phyloP scores from a whole-genome alignment of 2,329 filamentous ascomycete species.

The Fusarium gaditjirri region DNA sequence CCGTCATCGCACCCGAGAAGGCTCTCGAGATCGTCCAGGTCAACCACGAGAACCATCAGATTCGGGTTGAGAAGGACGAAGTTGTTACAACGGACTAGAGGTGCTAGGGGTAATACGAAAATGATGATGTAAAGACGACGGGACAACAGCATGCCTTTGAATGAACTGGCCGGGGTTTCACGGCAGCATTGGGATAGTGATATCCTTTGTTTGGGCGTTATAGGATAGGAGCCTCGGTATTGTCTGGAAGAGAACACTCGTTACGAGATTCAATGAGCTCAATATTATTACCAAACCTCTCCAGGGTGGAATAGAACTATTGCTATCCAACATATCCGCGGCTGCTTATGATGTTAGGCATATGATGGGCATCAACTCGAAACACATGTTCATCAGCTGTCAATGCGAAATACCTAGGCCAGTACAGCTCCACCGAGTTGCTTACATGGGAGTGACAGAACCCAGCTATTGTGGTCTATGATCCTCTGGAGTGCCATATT shows the following conservation, averaged over 20 bases:
- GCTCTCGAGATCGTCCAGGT: constrained; percentile 74
- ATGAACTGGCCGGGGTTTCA: constrained; percentile 7
- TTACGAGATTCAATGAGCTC: constrained; percentile 13
- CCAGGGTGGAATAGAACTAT: neutral
- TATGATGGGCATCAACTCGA: neutral
- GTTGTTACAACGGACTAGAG: constrained; percentile 61
- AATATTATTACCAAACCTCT: constrained; percentile 5
- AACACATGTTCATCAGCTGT: neutral
- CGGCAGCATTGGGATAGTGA: constrained; percentile 14
- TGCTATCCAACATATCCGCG: neutral
- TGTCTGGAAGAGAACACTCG: constrained; percentile 28
- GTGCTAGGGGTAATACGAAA: neutral
- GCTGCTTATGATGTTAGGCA: neutral
- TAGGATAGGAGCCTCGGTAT: constrained; percentile 30
- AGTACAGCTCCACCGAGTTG: neutral
- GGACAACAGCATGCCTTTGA: constrained; percentile 24
- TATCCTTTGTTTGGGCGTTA: constrained; percentile 36
- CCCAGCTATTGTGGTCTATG: neutral
- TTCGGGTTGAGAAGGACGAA: constrained; percentile 79
- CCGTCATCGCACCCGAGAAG: constrained; percentile 76
- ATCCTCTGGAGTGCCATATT: neutral
- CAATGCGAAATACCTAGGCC: neutral
- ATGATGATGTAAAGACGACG: constrained; percentile 13
- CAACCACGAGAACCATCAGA: constrained; percentile 61
- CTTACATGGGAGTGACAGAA: neutral